Evolutionary conservation across 305 asterid genomes (phyloP).

Genomic region (Rubia balearica): DNA sequence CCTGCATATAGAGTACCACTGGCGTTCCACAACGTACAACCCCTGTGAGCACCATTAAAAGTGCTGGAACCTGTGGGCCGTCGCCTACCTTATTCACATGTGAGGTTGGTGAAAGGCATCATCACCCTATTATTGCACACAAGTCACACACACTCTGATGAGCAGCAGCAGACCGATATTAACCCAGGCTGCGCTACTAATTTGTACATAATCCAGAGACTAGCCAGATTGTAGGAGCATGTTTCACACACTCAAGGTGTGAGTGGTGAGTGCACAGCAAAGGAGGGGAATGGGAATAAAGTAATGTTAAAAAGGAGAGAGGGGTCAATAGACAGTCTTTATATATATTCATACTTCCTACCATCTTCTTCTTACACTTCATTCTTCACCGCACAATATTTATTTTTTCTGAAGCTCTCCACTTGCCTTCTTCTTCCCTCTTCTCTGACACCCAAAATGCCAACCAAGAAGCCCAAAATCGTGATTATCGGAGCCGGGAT

Average conservation of each 20-base stretch:
- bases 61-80: slow-evolving; percentile 60
- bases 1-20: neutral
- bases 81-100: slow-evolving; percentile 50
- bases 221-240: slow-evolving; percentile 12
- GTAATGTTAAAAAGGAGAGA: slow-evolving; percentile 7
- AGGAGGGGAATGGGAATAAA: slow-evolving; percentile 32
- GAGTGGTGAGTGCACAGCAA: slow-evolving; percentile 14
- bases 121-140: slow-evolving; percentile 42
- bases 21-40: neutral
- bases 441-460: slow-evolving; percentile 37
- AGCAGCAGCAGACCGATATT: no score
- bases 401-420: slow-evolving; percentile 17
- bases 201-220: neutral
- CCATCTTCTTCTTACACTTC: slow-evolving; percentile 37
- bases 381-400: slow-evolving; percentile 28
- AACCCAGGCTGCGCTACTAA: neutral
- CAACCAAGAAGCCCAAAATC: slow-evolving; percentile 58
- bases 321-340: slow-evolving; percentile 14
- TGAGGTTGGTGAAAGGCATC: slow-evolving; percentile 71
- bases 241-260: neutral
- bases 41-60: slow-evolving; percentile 38
- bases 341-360: slow-evolving; percentile 40
- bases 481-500: slow-evolving; percentile 94
- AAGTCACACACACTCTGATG: slow-evolving; percentile 4
- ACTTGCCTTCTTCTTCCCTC: slow-evolving; percentile 12